Evolutionary conservation across 2,329 filamentous ascomycete species (phyloP).

Genomic region (Colletotrichum falcatum): DNA sequence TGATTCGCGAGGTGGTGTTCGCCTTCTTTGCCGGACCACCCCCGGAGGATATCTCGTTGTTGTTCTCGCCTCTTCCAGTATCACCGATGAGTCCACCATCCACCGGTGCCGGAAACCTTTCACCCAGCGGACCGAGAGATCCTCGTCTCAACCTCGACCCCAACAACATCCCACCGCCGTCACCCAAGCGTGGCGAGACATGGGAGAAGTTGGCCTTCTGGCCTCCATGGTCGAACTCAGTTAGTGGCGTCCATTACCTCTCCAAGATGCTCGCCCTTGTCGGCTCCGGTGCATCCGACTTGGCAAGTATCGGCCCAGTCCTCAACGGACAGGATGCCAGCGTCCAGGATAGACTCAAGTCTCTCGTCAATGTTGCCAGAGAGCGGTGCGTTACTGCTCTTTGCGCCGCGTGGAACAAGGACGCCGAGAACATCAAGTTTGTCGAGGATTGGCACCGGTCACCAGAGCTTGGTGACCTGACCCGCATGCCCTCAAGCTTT

Average conservation of each 20-base stretch:
- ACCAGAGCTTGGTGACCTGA: conserved; percentile 85
- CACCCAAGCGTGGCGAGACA: conserved; percentile 81
- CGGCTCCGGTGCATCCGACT: conserved; percentile 87
- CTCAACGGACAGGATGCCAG: conserved; percentile 63
- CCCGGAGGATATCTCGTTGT: conserved; percentile 87
- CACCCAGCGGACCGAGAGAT: conserved; percentile 71
- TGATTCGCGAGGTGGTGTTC: conserved; percentile 83
- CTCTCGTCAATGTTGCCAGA: conserved; percentile 80
- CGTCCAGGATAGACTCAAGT: conserved; percentile 78
- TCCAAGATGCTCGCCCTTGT: conserved; percentile 84
- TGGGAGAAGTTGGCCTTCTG: conserved; percentile 98
- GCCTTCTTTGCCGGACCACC: conserved; percentile 90
- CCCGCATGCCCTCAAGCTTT: conserved; percentile 90
- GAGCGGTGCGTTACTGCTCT: conserved; percentile 89
- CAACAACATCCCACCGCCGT: conserved; percentile 80
- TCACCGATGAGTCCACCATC: conserved; percentile 77
- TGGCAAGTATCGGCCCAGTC: conserved; percentile 80
- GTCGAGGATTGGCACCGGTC: conserved; percentile 95
- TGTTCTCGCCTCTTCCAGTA: conserved; percentile 83
- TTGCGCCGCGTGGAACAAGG: conserved; percentile 91
- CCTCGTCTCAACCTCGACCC: conserved; percentile 85
- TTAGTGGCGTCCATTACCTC: conserved; percentile 92
- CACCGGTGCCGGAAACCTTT: conserved; percentile 56
- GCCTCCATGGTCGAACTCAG: conserved; percentile 91
- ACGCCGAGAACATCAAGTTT: conserved; percentile 91